A percentile compares a stretch with the other conserved stretches of the same genome.
Evolutionary conservation across 768 basidiomycete genomes (phyloP).

Genomic region (Boletus sensibilis): DNA sequence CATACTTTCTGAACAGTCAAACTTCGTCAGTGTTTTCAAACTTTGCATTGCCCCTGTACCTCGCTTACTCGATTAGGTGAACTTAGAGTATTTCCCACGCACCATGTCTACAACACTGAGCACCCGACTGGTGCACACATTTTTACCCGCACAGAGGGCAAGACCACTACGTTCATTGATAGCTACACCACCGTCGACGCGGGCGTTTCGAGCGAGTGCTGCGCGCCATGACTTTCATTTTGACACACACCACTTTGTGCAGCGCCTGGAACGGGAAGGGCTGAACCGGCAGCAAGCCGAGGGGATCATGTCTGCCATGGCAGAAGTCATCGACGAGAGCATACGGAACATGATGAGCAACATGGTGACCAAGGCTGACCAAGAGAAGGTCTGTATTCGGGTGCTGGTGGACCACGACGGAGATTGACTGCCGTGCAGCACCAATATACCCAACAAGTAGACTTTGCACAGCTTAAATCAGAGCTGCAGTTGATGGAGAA

Average conservation of each 20-base stretch:
- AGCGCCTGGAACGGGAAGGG: conserved; percentile 85
- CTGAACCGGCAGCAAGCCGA: conserved; percentile 90
- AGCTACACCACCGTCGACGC: neutral
- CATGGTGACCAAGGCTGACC: conserved; percentile 94
- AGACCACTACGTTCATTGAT: conserved; percentile 6
- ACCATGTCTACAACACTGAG: conserved; percentile 14
- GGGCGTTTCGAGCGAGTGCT: conserved; percentile 33
- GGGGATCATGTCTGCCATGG: conserved; percentile 96
- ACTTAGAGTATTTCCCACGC: conserved; percentile 18
- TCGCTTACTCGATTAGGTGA: neutral
- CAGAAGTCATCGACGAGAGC: conserved; percentile 96
- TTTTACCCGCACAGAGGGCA: neutral
- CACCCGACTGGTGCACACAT: conserved; percentile 6
- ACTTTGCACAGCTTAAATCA: conserved; percentile 95
- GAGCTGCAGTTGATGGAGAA: conserved; percentile 96
- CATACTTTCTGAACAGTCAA: too few species aligned
- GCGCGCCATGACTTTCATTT: conserved; percentile 67
- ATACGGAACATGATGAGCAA: conserved; percentile 93
- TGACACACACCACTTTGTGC: conserved; percentile 94
- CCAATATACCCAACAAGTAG: conserved; percentile 93
- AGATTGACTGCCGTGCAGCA: conserved; percentile 46
- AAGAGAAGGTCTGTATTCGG: conserved; percentile 77
- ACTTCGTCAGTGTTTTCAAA: too few species aligned
- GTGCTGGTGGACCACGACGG: neutral
- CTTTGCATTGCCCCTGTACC: too few species aligned